Conservation (phyloP, 805 yeast species). For the Saccharomycopsis sp. region DNA sequence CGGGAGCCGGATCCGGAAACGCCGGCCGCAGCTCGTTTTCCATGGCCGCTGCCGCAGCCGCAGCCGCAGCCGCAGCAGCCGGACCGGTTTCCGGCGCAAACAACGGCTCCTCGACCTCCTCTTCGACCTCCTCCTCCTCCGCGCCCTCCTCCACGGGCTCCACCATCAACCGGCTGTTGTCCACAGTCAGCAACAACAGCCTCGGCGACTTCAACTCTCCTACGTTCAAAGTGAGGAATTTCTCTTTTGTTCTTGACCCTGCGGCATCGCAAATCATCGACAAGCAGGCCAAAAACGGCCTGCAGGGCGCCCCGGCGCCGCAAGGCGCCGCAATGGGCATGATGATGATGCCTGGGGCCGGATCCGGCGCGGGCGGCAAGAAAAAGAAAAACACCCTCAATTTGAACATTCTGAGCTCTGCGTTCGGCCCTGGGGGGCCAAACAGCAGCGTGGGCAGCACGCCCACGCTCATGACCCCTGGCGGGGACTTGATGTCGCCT, state of each 20-base stretch:
- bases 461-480: neutral
- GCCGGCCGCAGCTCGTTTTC: neutral
- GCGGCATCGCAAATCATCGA: neutral
- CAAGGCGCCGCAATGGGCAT: too few species aligned
- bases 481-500: constrained; percentile 1
- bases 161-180: neutral
- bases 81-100: neutral
- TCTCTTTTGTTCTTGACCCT: neutral
- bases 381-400: neutral
- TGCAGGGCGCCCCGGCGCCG: too few species aligned
- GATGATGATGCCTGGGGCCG: neutral
- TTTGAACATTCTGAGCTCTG: neutral
- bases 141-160: neutral
- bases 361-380: neutral
- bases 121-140: constrained; percentile 6
- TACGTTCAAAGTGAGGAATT: neutral
- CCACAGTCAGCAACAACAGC: neutral
- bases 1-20: neutral
- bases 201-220: neutral
- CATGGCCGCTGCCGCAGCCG: constrained; percentile 1
- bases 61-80: neutral
- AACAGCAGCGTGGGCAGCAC: neutral
- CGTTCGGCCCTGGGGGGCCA: neutral
- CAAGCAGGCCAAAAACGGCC: neutral
- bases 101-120: constrained; percentile 5